Evolutionary conservation across 108 stramenopile species (phyloP), one percentile per base, ranked within the genome.

Genomic region (Ochromonas danica): DNA sequence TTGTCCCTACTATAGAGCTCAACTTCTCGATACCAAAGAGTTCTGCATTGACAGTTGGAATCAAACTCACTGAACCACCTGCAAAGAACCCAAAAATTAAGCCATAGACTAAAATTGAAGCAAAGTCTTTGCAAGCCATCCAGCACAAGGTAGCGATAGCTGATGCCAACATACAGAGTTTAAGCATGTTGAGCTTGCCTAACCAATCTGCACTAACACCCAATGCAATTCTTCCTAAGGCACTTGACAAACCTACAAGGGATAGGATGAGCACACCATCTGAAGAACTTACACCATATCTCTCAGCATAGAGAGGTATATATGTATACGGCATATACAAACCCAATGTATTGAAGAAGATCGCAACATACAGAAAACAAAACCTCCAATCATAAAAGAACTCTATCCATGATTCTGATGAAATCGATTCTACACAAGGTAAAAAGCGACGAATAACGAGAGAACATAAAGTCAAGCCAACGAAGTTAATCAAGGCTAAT

Each of bases 41-140:
- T 60, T 75, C 40, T 27, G 45, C 51, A 27, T 3, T 22, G 10
- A 75, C 72, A 33, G 27, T 33, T 6, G 72, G 72, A 3, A 75
- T 27, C 72, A 75, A 60, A 36, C 31, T 33, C 3, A 75, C 25
- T 6, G 41, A 6, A 27, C 72, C 72, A 75, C 72, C 72, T 6
- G 72, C 14, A 60, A 75, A 75, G 31, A 75, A 75, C 10, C 72
- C 72, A 75, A 35, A 75, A 28, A 75, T 33, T 38, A 75, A 35
- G 40, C 40, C 14, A 36, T 57, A 75, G 14, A 36, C 40, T 10
- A 33, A 3, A 27, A 75, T 10, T 3, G 40, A 42, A 6, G 25
- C 31, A 60, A 75, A 75, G 40, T 75, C 40, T 42, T 45, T 33
- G 41, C 72, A 75, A 10, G 72, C 43, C 28, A 60, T 27, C 72